These are phyloP conservation scores for Diplocarpon rosae DNA, from an alignment of 2,329 filamentous ascomycete genomes.

Conservation along the genomic window DNA sequence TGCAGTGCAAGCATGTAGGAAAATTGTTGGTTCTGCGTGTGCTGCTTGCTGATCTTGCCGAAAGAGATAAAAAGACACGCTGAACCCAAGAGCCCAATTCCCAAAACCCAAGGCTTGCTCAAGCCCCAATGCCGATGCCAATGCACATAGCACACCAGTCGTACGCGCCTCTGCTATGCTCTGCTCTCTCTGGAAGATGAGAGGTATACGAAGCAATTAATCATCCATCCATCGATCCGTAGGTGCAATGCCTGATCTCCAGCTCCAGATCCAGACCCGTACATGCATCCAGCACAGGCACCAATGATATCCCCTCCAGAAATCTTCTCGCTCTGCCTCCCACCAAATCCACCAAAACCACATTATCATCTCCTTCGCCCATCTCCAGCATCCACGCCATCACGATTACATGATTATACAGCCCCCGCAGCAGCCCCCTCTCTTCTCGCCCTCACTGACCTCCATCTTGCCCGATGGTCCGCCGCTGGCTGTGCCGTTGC, in stretches of 20 bases:
- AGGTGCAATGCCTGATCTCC: background rate
- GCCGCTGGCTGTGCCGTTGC: slow-evolving; percentile 47
- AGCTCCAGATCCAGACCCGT: background rate
- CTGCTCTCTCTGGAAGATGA: background rate
- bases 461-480: slow-evolving; percentile 60
- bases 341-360: no score
- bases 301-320: background rate
- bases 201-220: slow-evolving; percentile 8
- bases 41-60: background rate
- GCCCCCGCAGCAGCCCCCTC: slow-evolving; percentile 67
- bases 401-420: slow-evolving; percentile 72
- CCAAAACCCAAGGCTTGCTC: background rate
- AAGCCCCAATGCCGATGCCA: background rate
- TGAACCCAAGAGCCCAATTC: background rate
- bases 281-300: background rate
- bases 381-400: background rate
- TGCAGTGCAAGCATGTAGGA: no score
- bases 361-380: background rate
- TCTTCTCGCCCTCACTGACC: slow-evolving; percentile 56
- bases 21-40: background rate
- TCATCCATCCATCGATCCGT: slow-evolving; percentile 1
- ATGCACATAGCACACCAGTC: background rate
- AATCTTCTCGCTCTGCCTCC: background rate
- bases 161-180: background rate
- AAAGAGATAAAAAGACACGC: background rate